phyloP scores from a whole-genome alignment of 345 rosid genomes.

The Populus simonii region DNA sequence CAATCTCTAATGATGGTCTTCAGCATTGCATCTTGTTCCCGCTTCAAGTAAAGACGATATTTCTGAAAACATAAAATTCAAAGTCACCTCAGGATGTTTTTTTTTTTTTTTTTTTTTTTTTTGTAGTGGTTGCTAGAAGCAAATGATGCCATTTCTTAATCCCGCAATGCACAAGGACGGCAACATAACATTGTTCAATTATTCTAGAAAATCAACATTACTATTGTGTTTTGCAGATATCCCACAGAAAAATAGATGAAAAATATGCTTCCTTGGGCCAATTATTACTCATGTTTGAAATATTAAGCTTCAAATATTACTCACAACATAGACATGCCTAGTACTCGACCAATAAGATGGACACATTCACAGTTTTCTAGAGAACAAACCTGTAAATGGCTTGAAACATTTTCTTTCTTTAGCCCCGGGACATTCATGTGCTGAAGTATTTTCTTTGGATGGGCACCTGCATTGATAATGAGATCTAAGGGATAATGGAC shows the following conservation, averaged over 20 bases:
- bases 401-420: slow-evolving; percentile 37
- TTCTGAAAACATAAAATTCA: slow-evolving; percentile 31
- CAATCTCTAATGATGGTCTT: slow-evolving; percentile 8
- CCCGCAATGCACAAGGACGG: neutral
- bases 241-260: neutral
- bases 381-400: slow-evolving; percentile 51
- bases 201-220: neutral
- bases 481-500: neutral
- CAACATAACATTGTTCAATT: neutral
- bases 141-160: neutral
- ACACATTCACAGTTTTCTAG: neutral
- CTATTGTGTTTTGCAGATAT: neutral
- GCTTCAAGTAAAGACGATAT: slow-evolving; percentile 33
- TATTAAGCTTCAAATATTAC: neutral
- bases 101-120: no score
- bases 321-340: neutral
- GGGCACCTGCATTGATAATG: slow-evolving; percentile 27
- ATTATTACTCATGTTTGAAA: neutral
- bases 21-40: slow-evolving; percentile 15
- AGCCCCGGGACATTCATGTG: slow-evolving; percentile 47
- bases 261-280: neutral
- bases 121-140: neutral
- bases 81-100: neutral
- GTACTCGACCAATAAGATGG: neutral
- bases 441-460: slow-evolving; percentile 46